Percentiles rank a stretch among this genome's conserved stretches.
phyloP scores from a whole-genome alignment of 257 asterid species.

The Schizonepeta tenuifolia region DNA sequence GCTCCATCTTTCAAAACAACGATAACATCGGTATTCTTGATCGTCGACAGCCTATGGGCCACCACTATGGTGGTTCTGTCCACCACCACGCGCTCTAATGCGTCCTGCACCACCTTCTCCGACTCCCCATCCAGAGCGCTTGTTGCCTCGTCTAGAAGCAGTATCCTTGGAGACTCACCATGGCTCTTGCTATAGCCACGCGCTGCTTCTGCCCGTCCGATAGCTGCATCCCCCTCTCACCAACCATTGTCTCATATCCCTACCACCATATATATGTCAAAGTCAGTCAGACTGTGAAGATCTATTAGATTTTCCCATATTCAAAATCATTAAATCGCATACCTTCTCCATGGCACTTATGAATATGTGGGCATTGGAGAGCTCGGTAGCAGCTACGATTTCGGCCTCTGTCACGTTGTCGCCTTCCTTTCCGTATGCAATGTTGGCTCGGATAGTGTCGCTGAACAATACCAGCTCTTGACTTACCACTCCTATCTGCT shows the following conservation, averaged over 20 bases:
- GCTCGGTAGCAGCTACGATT: background rate
- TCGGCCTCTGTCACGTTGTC: background rate
- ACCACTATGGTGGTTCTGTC: constrained; percentile 57
- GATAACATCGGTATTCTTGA: constrained; percentile 51
- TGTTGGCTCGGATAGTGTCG: background rate
- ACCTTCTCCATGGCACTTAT: constrained; percentile 39
- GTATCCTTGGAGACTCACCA: constrained; percentile 46
- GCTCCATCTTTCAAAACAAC: constrained; percentile 54
- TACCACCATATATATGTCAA: constrained; percentile 12
- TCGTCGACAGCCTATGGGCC: constrained; percentile 65
- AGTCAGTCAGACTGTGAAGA: too few species aligned
- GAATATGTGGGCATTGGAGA: background rate
- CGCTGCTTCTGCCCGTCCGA: constrained; percentile 66
- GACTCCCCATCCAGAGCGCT: constrained; percentile 62
- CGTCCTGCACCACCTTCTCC: constrained; percentile 54
- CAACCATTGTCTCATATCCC: constrained; percentile 59
- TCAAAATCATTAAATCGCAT: too few species aligned
- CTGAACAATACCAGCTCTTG: constrained; percentile 54
- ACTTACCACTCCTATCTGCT: constrained; percentile 62
- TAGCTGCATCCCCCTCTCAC: constrained; percentile 57
- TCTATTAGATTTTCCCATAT: too few species aligned
- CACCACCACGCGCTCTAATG: constrained; percentile 45
- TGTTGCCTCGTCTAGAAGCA: constrained; percentile 62
- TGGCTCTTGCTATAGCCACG: constrained; percentile 62
- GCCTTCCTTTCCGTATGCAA: background rate